These are phyloP conservation scores for Carex myosuroides DNA, from an alignment of 176 grass and related monocot species.

Conservation along the genomic window DNA sequence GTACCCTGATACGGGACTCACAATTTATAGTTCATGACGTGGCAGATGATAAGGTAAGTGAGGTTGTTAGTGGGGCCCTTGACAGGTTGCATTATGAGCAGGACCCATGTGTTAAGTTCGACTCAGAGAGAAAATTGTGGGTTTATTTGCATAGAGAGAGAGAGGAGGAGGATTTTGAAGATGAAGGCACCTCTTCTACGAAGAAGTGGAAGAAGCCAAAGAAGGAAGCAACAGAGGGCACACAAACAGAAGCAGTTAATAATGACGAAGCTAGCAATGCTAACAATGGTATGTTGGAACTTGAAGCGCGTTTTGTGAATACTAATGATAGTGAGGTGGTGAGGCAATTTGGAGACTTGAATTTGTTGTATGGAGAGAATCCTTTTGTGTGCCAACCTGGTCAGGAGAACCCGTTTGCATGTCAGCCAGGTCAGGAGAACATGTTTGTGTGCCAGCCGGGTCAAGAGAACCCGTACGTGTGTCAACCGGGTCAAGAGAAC, in stretches of 20 bases:
- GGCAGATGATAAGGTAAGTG: conserved; percentile 67
- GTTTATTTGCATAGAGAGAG: conserved; percentile 95
- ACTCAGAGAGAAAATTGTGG: conserved; percentile 97
- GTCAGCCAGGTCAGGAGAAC: conserved; percentile 16
- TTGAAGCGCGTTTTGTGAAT: conserved; percentile 26
- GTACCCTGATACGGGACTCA: conserved; percentile 89
- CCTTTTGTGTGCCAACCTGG: not conserved
- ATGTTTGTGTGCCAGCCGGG: not conserved
- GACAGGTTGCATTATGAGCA: conserved; percentile 96
- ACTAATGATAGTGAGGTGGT: not conserved
- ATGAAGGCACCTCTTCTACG: conserved; percentile 94
- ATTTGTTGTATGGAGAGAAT: conserved; percentile 14
- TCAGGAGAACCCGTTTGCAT: not conserved
- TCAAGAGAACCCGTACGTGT: not conserved
- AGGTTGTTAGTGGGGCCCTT: conserved; percentile 93
- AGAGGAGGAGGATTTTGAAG: conserved; percentile 99
- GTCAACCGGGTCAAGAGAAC: conserved; percentile 1
- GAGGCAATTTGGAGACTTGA: conserved; percentile 14
- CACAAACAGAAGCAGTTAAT: conserved; percentile 35
- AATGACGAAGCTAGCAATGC: conserved; percentile 38
- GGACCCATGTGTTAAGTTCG: conserved; percentile 94
- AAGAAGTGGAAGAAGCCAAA: conserved; percentile 98
- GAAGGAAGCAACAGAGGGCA: conserved; percentile 63
- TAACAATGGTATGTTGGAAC: conserved; percentile 24
- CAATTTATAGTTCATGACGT: conserved; percentile 78